These are phyloP conservation scores for Schoenoplectus triqueter DNA, from an alignment of 202 grass and related monocot species.

Conservation along the genomic window DNA sequence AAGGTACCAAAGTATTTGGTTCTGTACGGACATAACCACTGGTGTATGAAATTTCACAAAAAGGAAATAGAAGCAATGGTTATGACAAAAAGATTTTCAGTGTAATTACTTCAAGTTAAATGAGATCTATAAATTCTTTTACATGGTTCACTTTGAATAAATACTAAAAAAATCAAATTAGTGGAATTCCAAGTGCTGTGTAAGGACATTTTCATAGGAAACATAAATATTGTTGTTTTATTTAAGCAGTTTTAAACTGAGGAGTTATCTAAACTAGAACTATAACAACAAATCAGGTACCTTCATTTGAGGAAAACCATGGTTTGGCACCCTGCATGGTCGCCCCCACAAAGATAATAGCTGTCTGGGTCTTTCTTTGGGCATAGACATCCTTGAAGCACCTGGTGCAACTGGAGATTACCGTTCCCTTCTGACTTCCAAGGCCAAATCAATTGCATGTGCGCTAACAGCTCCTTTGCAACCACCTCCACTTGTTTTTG, in stretches of 20 bases:
- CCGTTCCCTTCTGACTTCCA: conserved; percentile 80
- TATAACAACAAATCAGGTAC: conserved; percentile 51
- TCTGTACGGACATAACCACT: background rate
- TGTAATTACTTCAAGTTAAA: conserved; percentile 12
- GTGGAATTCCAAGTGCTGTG: background rate
- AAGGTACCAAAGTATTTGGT: background rate
- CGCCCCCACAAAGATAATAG: conserved; percentile 97
- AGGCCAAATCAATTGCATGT: conserved; percentile 76
- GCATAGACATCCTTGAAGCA: conserved; percentile 95
- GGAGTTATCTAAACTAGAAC: background rate
- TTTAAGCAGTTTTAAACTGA: background rate
- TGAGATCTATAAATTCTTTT: background rate
- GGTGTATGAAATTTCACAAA: background rate
- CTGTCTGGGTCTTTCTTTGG: conserved; percentile 78
- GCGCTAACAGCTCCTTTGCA: conserved; percentile 71
- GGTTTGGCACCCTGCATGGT: conserved; percentile 87
- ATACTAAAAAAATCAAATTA: background rate
- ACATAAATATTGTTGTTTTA: background rate
- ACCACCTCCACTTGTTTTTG: conserved; percentile 67
- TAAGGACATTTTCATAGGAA: background rate
- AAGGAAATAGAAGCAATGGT: conserved; percentile 5
- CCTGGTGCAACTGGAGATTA: conserved; percentile 97
- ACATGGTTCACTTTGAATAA: background rate
- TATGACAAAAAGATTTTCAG: background rate
- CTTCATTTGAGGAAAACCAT: conserved; percentile 74